Evolutionary conservation across 2,329 filamentous ascomycete species (phyloP).

Genomic region (Penicillium sclerotigenum): DNA sequence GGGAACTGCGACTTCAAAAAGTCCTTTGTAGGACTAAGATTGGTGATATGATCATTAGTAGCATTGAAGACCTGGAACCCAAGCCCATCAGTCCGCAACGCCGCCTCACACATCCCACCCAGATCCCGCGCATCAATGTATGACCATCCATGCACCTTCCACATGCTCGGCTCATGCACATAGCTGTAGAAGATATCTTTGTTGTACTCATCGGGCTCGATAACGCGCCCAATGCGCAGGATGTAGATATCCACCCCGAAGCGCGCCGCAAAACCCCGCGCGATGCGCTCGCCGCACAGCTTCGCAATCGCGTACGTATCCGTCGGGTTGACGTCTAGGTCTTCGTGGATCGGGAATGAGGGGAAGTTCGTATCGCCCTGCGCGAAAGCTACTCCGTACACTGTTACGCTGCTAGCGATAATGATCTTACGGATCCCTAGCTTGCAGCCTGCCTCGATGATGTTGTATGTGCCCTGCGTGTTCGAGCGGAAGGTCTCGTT

Average conservation of each 20-base stretch:
- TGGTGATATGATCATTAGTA: slow-evolving; percentile 60
- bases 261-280: slow-evolving; percentile 54
- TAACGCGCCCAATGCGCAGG: slow-evolving; percentile 60
- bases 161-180: slow-evolving; percentile 49
- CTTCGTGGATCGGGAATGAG: slow-evolving; percentile 59
- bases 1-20: slow-evolving; percentile 52
- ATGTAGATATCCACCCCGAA: slow-evolving; percentile 59
- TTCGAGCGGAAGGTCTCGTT: slow-evolving; percentile 60
- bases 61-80: slow-evolving; percentile 64
- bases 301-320: slow-evolving; percentile 62
- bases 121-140: slow-evolving; percentile 63
- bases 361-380: slow-evolving; percentile 57
- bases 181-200: slow-evolving; percentile 50
- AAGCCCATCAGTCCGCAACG: slow-evolving; percentile 50
- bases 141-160: slow-evolving; percentile 60
- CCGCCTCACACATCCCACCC: slow-evolving; percentile 58
- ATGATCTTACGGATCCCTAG: slow-evolving; percentile 61
- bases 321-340: slow-evolving; percentile 59
- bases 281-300: slow-evolving; percentile 57
- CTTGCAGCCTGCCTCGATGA: slow-evolving; percentile 62
- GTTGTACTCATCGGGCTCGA: slow-evolving; percentile 60
- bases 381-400: slow-evolving; percentile 62
- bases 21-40: slow-evolving; percentile 47
- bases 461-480: slow-evolving; percentile 57
- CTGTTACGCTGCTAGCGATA: slow-evolving; percentile 58